A percentile compares a stretch with the other conserved stretches of the same genome.
These are phyloP conservation scores for Penicillium frequentans DNA, from an alignment of 2,329 filamentous ascomycete species.

Conservation along the genomic window DNA sequence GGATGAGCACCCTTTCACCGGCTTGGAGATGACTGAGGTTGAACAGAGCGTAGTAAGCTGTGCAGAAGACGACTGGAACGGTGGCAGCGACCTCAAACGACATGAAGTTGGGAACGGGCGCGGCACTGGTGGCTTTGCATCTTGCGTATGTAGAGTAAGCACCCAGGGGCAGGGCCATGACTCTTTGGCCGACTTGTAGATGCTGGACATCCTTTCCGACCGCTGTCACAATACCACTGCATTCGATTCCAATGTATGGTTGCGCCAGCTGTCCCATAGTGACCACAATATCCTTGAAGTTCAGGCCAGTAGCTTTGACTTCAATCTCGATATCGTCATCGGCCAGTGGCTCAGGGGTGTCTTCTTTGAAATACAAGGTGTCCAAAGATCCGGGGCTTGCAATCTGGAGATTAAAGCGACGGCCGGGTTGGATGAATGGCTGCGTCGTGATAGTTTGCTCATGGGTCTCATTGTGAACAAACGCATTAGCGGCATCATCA, in stretches of 20 bases:
- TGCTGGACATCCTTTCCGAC: constrained; percentile 31
- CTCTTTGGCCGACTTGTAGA: constrained; percentile 34
- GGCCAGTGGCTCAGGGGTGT: constrained; percentile 11
- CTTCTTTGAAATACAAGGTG: constrained; percentile 26
- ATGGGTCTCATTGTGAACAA: constrained; percentile 26
- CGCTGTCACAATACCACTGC: constrained; percentile 31
- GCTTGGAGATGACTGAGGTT: constrained; percentile 19
- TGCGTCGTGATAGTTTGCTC: constrained; percentile 22
- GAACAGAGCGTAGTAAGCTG: constrained; percentile 23
- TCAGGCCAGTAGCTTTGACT: constrained; percentile 36
- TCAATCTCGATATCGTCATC: constrained; percentile 35
- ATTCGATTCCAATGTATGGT: constrained; percentile 35
- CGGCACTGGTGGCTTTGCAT: constrained; percentile 24
- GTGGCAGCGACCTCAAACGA: constrained; percentile 21
- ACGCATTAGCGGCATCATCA: constrained; percentile 20
- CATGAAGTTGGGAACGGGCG: constrained; percentile 18
- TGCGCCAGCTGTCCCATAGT: constrained; percentile 36
- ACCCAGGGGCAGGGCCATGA: constrained; percentile 33
- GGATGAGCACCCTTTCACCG: constrained; percentile 26
- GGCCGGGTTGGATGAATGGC: constrained; percentile 21
- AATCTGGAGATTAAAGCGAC: constrained; percentile 25
- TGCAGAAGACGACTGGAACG: constrained; percentile 22
- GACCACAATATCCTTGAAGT: constrained; percentile 38
- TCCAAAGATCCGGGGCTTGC: constrained; percentile 23
- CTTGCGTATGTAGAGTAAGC: constrained; percentile 32